Conservation (phyloP, 2,329 filamentous ascomycete genomes). For the Balansia obtecta region DNA sequence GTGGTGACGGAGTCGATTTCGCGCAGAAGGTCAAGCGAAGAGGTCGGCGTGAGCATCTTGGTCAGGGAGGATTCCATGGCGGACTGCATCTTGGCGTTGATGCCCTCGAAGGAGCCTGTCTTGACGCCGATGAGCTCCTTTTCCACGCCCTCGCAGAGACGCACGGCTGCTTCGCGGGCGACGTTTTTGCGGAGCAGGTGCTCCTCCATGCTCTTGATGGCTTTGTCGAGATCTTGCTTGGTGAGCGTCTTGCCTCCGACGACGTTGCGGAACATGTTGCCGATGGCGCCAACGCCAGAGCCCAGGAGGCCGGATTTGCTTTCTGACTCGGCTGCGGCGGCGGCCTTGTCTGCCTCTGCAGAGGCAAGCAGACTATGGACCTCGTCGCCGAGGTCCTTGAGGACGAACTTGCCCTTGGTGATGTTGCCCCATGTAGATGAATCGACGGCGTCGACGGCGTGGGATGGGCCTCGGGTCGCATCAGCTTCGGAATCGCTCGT, state of each 20-base stretch:
- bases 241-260: constrained; percentile 89
- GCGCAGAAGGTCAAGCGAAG: constrained; percentile 84
- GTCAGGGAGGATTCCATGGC: constrained; percentile 88
- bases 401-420: constrained; percentile 79
- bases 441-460: constrained; percentile 61
- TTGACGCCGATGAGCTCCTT: constrained; percentile 81
- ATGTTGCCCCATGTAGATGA: constrained; percentile 77
- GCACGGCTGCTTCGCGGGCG: constrained; percentile 81
- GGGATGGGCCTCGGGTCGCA: constrained; percentile 36
- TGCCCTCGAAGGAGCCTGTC: constrained; percentile 82
- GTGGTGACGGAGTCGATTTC: constrained; percentile 74
- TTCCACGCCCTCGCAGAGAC: constrained; percentile 84
- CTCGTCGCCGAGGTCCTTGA: constrained; percentile 88
- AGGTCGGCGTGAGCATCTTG: constrained; percentile 92
- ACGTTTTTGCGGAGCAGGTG: constrained; percentile 94
- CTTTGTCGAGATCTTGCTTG: constrained; percentile 78
- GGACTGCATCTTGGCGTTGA: constrained; percentile 69
- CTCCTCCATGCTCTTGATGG: constrained; percentile 92
- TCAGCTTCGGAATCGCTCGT: constrained; percentile 38
- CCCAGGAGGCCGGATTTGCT: constrained; percentile 56
- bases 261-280: constrained; percentile 85
- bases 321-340: constrained; percentile 32
- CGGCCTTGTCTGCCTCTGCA: constrained; percentile 53
- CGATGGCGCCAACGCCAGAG: constrained; percentile 68
- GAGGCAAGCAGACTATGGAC: constrained; percentile 79